A percentile compares a stretch with the other conserved stretches of the same genome.
phyloP scores from a whole-genome alignment of 2,329 filamentous ascomycete species.

The Pezizomycotina sp. region DNA sequence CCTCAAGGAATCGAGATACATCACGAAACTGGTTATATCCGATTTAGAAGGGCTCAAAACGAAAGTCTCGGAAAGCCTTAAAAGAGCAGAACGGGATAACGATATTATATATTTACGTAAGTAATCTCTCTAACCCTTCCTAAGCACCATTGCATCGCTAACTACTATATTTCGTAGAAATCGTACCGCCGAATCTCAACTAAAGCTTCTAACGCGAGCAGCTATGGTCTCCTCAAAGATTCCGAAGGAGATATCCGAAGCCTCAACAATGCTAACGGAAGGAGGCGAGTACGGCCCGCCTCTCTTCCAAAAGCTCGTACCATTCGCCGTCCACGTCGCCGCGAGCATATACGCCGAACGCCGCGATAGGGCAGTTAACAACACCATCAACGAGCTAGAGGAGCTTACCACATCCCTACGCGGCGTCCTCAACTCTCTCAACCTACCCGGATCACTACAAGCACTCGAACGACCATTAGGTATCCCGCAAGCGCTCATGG shows the following conservation, averaged over 20 bases:
- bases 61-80: slow-evolving; percentile 70
- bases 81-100: slow-evolving; percentile 87
- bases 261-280: slow-evolving; percentile 64
- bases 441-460: slow-evolving; percentile 80
- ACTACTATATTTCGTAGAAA: slow-evolving; percentile 37
- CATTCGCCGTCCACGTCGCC: slow-evolving; percentile 87
- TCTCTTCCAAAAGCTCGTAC: slow-evolving; percentile 78
- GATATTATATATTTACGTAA: slow-evolving; percentile 78
- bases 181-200: slow-evolving; percentile 75
- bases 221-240: slow-evolving; percentile 70
- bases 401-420: slow-evolving; percentile 63
- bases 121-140: slow-evolving; percentile 22
- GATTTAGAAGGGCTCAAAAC: slow-evolving; percentile 72
- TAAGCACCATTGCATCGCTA: not conserved
- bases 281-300: slow-evolving; percentile 65
- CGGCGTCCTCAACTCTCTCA: slow-evolving; percentile 61
- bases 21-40: slow-evolving; percentile 64
- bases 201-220: slow-evolving; percentile 70
- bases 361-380: slow-evolving; percentile 76
- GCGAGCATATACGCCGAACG: slow-evolving; percentile 90
- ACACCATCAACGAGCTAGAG: slow-evolving; percentile 69
- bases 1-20: slow-evolving; percentile 64
- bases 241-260: slow-evolving; percentile 66
- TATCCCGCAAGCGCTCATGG: slow-evolving; percentile 64
- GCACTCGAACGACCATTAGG: slow-evolving; percentile 89